Conservation (phyloP, 768 basidiomycete species). For the Russula dissimulans region DNA sequence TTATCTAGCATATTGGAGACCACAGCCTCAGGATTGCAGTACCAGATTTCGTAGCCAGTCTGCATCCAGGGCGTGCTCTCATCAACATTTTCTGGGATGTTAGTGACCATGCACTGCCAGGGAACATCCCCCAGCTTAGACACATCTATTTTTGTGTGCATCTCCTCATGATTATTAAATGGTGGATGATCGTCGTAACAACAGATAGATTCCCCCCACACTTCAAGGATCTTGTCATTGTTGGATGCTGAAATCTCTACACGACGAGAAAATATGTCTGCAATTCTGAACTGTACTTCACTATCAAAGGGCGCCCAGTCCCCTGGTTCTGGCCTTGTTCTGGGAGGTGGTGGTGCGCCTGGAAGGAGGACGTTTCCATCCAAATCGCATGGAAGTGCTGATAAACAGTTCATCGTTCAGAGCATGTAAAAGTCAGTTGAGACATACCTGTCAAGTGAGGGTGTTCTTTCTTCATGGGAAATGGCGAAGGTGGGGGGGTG, state of each 20-base stretch:
- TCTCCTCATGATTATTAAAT: not conserved
- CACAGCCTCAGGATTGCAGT: not conserved
- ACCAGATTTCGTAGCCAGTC: not conserved
- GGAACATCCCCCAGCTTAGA: not conserved
- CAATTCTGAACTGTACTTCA: conserved; percentile 20
- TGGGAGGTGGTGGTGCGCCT: conserved; percentile 1
- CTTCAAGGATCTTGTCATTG: not conserved
- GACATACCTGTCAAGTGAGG: no score
- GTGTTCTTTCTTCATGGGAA: no score
- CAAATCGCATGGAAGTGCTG: not conserved
- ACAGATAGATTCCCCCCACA: not conserved
- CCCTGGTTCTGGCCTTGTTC: not conserved
- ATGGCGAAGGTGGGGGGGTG: no score
- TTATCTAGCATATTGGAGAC: not conserved
- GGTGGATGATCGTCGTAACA: not conserved
- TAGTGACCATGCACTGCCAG: not conserved
- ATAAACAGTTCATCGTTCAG: no score
- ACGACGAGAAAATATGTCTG: conserved; percentile 20
- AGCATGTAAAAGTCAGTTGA: no score
- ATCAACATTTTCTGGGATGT: not conserved
- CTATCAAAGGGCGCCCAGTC: conserved; percentile 21
- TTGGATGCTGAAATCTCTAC: not conserved
- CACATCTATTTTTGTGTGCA: not conserved
- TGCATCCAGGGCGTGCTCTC: not conserved
- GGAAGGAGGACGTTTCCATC: not conserved